Evolutionary conservation across 768 basidiomycete genomes (phyloP).

Genomic region (Favolaschia claudopus): DNA sequence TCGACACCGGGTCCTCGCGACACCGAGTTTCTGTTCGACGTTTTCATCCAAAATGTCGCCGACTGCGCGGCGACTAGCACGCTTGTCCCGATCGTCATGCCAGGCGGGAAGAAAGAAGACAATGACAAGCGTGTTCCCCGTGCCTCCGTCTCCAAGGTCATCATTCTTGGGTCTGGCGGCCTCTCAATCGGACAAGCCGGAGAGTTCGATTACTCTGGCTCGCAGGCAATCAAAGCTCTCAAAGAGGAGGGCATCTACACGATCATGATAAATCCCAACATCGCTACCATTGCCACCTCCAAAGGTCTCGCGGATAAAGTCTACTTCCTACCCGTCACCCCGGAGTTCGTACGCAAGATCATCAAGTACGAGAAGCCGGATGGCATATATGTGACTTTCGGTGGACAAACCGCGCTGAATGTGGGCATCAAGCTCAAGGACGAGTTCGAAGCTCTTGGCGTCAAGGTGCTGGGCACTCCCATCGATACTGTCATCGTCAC

Average conservation of each 20-base stretch:
- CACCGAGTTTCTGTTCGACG: conserved; percentile 98
- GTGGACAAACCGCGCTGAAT: conserved; percentile 95
- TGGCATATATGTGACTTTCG: conserved; percentile 98
- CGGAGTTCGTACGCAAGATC: conserved; percentile 97
- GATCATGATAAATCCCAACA: conserved; percentile 98
- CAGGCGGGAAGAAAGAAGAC: conserved; percentile 82
- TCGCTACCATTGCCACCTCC: conserved; percentile 97
- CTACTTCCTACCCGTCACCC: conserved; percentile 98
- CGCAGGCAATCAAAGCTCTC: conserved; percentile 98
- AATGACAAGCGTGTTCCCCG: conserved; percentile 79
- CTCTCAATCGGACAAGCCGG: conserved; percentile 98
- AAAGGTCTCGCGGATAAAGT: conserved; percentile 99
- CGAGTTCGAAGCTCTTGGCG: conserved; percentile 89
- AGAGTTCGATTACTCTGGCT: conserved; percentile 99
- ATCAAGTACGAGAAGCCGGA: conserved; percentile 99
- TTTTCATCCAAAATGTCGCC: conserved; percentile 88
- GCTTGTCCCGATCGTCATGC: conserved; percentile 69
- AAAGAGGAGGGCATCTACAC: conserved; percentile 99
- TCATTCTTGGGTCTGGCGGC: conserved; percentile 97
- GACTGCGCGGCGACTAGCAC: conserved; percentile 71
- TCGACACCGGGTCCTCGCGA: conserved; percentile 96
- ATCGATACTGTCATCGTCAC: conserved; percentile 98
- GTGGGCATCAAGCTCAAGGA: conserved; percentile 98
- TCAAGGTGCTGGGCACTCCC: conserved; percentile 94
- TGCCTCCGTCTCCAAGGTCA: conserved; percentile 87